Conservation (phyloP, 306 rosid species). For the Citrullus colocynthis region DNA sequence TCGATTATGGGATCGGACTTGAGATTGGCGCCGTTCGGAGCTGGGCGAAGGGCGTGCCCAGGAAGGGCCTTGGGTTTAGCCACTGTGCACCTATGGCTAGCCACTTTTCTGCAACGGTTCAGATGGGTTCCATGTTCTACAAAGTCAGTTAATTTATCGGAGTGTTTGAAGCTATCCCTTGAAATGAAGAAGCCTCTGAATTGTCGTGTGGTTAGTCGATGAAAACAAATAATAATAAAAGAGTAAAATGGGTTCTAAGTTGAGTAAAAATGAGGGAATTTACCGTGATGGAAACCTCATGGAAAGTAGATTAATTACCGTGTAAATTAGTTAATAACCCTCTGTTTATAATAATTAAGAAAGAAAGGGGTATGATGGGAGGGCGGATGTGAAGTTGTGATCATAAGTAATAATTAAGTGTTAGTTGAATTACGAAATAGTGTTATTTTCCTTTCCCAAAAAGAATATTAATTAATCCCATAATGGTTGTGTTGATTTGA, state of each 20-base stretch:
- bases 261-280: not conserved
- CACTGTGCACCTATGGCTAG: constrained; percentile 73
- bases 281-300: not conserved
- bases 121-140: constrained; percentile 37
- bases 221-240: not conserved
- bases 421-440: not conserved
- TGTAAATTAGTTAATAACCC: not conserved
- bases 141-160: constrained; percentile 46
- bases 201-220: constrained; percentile 20
- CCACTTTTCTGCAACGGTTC: constrained; percentile 45
- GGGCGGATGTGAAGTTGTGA: not conserved
- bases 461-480: not conserved
- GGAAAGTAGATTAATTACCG: not conserved
- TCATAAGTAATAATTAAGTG: not conserved
- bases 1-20: constrained; percentile 63
- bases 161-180: constrained; percentile 56
- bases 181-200: constrained; percentile 57
- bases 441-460: not conserved
- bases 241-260: not conserved
- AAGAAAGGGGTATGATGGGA: not conserved
- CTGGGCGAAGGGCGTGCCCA: constrained; percentile 74
- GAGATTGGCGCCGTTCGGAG: constrained; percentile 79
- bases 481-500: not conserved
- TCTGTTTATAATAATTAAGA: not conserved
- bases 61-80: constrained; percentile 63